Percentiles rank a stretch among this genome's conserved stretches.
Conservation (phyloP, 306 rosid species). For the apple (Malus domestica) region DNA sequence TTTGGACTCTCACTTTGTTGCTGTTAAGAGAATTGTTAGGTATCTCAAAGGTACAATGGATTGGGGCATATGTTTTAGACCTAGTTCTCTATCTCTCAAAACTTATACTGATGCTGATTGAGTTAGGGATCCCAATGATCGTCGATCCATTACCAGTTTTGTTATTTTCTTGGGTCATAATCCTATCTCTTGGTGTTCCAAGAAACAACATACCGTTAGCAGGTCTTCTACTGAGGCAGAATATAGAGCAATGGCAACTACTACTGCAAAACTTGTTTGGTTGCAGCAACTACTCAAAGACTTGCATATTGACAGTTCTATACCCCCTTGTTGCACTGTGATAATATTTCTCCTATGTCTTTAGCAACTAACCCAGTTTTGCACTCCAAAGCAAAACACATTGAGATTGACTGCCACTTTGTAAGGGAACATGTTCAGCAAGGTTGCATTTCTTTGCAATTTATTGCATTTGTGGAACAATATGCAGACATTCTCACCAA, state of each 20-base stretch:
- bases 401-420: no score
- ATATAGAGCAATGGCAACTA: background rate
- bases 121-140: background rate
- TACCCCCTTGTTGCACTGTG: no score
- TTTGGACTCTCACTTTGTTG: background rate
- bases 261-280: no score
- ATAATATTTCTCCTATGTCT: no score
- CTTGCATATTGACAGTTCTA: no score
- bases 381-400: no score
- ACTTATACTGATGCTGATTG: background rate
- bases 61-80: background rate
- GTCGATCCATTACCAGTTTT: background rate
- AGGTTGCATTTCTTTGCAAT: no score
- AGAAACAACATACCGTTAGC: background rate
- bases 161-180: background rate
- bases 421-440: no score
- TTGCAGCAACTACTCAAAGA: no score
- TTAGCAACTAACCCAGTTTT: no score
- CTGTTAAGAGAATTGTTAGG: background rate
- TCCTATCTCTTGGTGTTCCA: background rate
- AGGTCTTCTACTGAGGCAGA: background rate
- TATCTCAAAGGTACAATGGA: background rate
- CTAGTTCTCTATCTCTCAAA: background rate
- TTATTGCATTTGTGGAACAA: no score
- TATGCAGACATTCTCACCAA: no score